Evolutionary conservation across 768 basidiomycete species (phyloP).

Genomic region (Pleurotus salmoneostramineus): DNA sequence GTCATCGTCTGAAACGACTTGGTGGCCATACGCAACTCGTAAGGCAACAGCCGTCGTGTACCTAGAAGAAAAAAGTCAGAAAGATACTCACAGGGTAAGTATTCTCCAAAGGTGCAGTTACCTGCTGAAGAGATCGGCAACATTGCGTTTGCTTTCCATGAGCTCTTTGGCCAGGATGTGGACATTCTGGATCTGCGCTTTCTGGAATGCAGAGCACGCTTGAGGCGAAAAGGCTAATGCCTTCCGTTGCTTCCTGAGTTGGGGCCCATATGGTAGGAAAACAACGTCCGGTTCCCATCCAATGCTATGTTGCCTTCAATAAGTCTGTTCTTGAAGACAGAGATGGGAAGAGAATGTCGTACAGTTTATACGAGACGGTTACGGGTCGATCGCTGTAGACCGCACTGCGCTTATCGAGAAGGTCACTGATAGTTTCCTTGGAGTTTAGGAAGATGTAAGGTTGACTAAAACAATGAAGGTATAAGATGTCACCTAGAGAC

Average conservation of each 20-base stretch:
- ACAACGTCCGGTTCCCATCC: conserved; percentile 13
- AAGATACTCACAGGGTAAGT: background rate
- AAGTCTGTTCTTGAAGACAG: too few species aligned
- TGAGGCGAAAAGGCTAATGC: conserved; percentile 16
- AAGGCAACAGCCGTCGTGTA: conserved; percentile 33
- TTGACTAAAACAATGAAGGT: conserved; percentile 16
- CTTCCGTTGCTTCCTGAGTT: conserved; percentile 17
- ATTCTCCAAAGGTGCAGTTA: background rate
- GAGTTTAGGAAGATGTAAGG: conserved; percentile 27
- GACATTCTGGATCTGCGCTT: conserved; percentile 25
- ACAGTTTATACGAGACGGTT: conserved; percentile 16
- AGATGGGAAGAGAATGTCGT: background rate
- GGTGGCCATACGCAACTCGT: conserved; percentile 46
- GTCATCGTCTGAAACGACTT: conserved; percentile 21
- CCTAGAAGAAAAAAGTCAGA: background rate
- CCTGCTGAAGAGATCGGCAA: conserved; percentile 4
- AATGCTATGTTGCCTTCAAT: conserved; percentile 10
- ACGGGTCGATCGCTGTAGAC: conserved; percentile 29
- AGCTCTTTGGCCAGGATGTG: conserved; percentile 24
- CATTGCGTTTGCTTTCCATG: conserved; percentile 16
- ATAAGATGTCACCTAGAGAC: conserved; percentile 13
- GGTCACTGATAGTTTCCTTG: conserved; percentile 28
- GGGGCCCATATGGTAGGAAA: conserved; percentile 17
- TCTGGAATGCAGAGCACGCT: conserved; percentile 18
- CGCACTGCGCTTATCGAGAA: conserved; percentile 34